Base-by-base conservation (phyloP, 495 filamentous ascomycete genomes). In the Hypomontagnella monticulosa region DNA sequence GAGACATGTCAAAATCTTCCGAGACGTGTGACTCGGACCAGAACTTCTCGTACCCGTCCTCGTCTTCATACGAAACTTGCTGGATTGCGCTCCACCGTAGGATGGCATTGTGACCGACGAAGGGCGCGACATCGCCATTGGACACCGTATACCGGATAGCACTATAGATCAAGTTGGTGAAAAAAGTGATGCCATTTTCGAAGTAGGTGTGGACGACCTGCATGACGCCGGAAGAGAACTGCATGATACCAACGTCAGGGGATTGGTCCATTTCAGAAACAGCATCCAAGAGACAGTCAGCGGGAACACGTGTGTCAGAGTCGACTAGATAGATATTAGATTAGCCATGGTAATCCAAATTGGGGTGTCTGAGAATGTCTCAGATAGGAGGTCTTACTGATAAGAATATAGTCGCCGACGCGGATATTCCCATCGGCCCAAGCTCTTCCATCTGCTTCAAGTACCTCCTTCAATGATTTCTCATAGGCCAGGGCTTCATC, bases 1-100 rank as follows among this genome's bases (percentile, higher is more conserved):
- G 86, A 7, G 91, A 89, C 90, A 93, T 92, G 63, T 93, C 91
- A 69, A 93, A 93, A 68, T 93, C 91, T 67, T 93, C 91, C 4
- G 90, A 93, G 36, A 93, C 91, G 71, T 90, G 89, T 19, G 82
- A 84, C 75, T 93, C 91, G 0, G 91, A 93, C 91, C 91, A 93
- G 77, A 88, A 93, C 75, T 92, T 93, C 71, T 92, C 81, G 41
- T 89, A 87, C 18, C 88, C 88, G 51, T 89, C 84, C 62, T 87
- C 84, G 34, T 86, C 83, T 66, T 80, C 68, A 77, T 92, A 93
- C 10, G 85, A 85, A 42, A 93, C 87, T 57, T 91, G 82, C 73
- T 93, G 91, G 48, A 93, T 85, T 44, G 91, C 91, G 48, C 84
- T 82, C 91, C 91, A 93, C 57, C 91, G 85, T 37, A 93, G 83